Percentiles rank a stretch among this genome's conserved stretches.
Conservation (phyloP, 805 yeast genomes). For the Grigorovia jiainica region DNA sequence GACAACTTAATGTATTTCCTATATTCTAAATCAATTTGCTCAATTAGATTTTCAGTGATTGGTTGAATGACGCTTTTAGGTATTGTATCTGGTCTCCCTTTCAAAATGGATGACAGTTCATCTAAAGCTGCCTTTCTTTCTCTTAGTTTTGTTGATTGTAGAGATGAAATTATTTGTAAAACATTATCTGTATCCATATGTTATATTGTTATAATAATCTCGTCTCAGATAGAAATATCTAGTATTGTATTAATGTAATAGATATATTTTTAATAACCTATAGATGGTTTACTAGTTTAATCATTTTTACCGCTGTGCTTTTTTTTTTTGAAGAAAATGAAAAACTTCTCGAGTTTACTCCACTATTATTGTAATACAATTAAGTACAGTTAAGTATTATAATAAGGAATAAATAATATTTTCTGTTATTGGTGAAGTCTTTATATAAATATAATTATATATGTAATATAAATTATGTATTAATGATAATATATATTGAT, state of each 20-base stretch:
- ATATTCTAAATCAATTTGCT: conserved; percentile 31
- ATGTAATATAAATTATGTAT: not conserved
- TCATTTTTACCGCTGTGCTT: too few relatives aligned
- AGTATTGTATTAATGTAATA: not conserved
- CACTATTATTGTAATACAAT: too few relatives aligned
- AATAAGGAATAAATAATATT: too few relatives aligned
- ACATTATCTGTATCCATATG: conserved; percentile 11
- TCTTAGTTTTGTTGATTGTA: conserved; percentile 43
- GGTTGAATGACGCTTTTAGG: conserved; percentile 15
- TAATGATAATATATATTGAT: not conserved
- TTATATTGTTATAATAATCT: not conserved
- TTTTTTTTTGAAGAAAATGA: too few relatives aligned
- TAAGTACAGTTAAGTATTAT: too few relatives aligned
- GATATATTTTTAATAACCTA: too few relatives aligned
- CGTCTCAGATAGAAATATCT: not conserved
- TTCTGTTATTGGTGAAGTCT: too few relatives aligned
- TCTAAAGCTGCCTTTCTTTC: conserved; percentile 46
- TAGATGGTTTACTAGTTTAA: too few relatives aligned
- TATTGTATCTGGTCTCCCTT: conserved; percentile 14
- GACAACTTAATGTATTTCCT: conserved; percentile 12
- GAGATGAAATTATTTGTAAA: conserved; percentile 8
- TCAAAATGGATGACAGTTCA: conserved; percentile 27
- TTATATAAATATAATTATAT: too few relatives aligned
- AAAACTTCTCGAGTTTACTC: too few relatives aligned
- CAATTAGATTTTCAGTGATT: conserved; percentile 23